Evolutionary conservation across 176 grass and related monocot species (phyloP).

Genomic region (bread wheat (Triticum aestivum)): IWGSC_CS_RefSeq_v2.1 NC_057800.1:68150657-68151156

Average conservation of each 20-base stretch:
- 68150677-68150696: neutral
- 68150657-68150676: too few relatives aligned
- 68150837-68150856: too few relatives aligned
- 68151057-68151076: neutral
- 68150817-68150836: neutral
- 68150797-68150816: too few relatives aligned
- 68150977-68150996: slow-evolving; percentile 21
- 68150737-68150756: neutral
- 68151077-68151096: too few relatives aligned
- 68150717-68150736: neutral
- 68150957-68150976: slow-evolving; percentile 33
- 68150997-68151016: neutral
- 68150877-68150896: slow-evolving; percentile 3
- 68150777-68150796: too few relatives aligned
- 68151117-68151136: neutral
- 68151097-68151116: too few relatives aligned
- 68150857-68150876: too few relatives aligned
- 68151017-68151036: neutral
- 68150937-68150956: neutral
- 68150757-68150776: too few relatives aligned
- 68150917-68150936: slow-evolving; percentile 24
- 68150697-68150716: neutral
- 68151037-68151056: neutral
- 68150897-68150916: slow-evolving; percentile 45
- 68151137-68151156: neutral